Base-by-base conservation (phyloP, 2,329 filamentous ascomycete genomes). In the Colletotrichum sp. region DNA sequence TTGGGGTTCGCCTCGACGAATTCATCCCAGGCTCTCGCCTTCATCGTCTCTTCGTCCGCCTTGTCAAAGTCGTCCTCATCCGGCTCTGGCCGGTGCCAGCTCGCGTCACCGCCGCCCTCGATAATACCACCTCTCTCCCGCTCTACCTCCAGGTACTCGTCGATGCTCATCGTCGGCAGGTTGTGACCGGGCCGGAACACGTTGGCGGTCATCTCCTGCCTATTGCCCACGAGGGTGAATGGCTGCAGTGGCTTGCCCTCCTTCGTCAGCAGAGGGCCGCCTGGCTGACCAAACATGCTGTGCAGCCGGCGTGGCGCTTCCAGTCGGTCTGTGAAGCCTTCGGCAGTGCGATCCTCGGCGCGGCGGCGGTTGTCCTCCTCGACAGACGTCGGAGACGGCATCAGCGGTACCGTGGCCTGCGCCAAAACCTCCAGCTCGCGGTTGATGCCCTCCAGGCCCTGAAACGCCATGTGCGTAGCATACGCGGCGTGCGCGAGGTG, bases 81-180 rank as follows among this genome's bases (percentile, higher is more conserved):
- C 8, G 94, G 91, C 83, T 95, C 93, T 3, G 93, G 91, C 77
- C 89, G 88, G 30, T 91, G 86, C 18, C 90, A 91, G 79, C 93
- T 94, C 78, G 93, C 91, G 80, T 94, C 94, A 21, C 96, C 96
- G 34, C 96, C 96, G 43, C 96, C 97, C 82, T 98, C 94, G 71
- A 98, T 95, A 74, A 99, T 96, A 24, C 95, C 95, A 18, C 97
- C 97, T 77, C 94, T 89, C 78, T 91, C 90, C 81, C 91, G 91
- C 87, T 98, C 97, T 84, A 98, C 96, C 68, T 97, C 97, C 18
- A 99, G 88, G 82, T 98, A 99, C 86, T 99, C 97, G 80, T 99
- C 97, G 77, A 99, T 98, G 2, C 92, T 95, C 97, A 99, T 98
- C 5, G 97, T 98, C 1, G 97, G 97, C 74, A 99, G 87, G 84